A percentile compares a stretch with the other conserved stretches of the same genome.
phyloP scores from a whole-genome alignment of 2,329 filamentous ascomycete genomes.

The Colletotrichum costaricense region DNA sequence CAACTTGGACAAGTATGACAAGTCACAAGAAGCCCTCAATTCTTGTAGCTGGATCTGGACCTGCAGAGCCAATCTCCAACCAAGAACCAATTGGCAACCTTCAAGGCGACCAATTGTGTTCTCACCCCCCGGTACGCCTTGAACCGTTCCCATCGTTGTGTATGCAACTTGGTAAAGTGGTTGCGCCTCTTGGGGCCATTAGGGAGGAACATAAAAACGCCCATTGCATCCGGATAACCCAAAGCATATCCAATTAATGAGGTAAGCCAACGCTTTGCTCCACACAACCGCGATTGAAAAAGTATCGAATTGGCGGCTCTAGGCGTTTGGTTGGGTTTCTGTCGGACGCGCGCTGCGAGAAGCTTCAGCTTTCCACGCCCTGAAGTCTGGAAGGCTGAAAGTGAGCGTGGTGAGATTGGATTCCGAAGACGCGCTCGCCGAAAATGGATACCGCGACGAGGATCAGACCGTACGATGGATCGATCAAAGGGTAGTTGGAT shows the following conservation, averaged over 20 bases:
- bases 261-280: background rate
- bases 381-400: too few species aligned
- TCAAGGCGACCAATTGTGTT: background rate
- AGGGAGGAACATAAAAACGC: background rate
- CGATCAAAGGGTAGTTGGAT: constrained; percentile 6
- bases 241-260: background rate
- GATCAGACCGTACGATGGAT: background rate
- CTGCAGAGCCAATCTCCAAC: constrained; percentile 7
- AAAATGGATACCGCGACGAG: background rate
- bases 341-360: background rate
- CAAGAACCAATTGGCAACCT: background rate
- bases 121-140: background rate
- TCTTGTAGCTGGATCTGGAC: background rate
- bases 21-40: background rate
- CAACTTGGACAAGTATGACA: too few species aligned
- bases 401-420: background rate
- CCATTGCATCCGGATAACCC: background rate
- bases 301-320: background rate
- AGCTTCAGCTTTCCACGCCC: too few species aligned
- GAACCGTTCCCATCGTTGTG: constrained; percentile 10
- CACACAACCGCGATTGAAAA: background rate
- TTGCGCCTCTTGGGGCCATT: background rate
- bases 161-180: background rate
- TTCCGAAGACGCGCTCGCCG: constrained; percentile 1
- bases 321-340: background rate